phyloP scores from a whole-genome alignment of 73 alveolate species.

The Stentor roeselii region DNA sequence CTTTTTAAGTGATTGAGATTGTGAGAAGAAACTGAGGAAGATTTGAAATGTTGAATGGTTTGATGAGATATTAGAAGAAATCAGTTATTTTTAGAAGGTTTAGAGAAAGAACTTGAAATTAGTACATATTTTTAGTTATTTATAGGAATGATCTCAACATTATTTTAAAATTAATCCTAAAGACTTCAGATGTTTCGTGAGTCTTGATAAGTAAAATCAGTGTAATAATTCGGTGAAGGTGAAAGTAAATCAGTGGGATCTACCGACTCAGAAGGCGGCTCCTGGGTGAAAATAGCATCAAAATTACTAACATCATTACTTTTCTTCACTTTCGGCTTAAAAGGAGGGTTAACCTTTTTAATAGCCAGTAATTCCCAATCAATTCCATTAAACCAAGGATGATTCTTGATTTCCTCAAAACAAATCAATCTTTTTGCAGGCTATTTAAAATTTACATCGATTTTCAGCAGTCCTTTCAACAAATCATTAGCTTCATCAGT shows the following conservation, averaged over 20 bases:
- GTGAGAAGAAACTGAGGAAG: too few relatives aligned
- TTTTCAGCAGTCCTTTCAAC: neutral
- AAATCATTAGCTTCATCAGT: slow-evolving; percentile 49
- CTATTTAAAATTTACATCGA: slow-evolving; percentile 53
- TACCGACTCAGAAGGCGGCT: slow-evolving; percentile 46
- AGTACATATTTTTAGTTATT: too few relatives aligned
- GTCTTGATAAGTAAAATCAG: slow-evolving; percentile 33
- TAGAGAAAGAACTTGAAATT: too few relatives aligned
- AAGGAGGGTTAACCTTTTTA: slow-evolving; percentile 75
- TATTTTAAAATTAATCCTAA: neutral
- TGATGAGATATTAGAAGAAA: too few relatives aligned
- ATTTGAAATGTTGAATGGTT: too few relatives aligned
- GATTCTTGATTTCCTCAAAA: slow-evolving; percentile 71
- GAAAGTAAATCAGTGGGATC: neutral
- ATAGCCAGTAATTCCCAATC: slow-evolving; percentile 76
- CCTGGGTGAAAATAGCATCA: slow-evolving; percentile 35
- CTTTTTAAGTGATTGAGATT: too few relatives aligned
- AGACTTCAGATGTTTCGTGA: slow-evolving; percentile 25
- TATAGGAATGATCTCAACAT: too few relatives aligned
- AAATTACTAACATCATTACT: slow-evolving; percentile 47
- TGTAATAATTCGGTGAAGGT: neutral
- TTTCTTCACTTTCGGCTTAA: slow-evolving; percentile 39
- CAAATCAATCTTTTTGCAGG: slow-evolving; percentile 69
- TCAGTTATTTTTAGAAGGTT: too few relatives aligned
- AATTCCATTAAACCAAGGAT: slow-evolving; percentile 69